Conservation (phyloP, 2,329 filamentous ascomycete genomes). For the Furcasterigmium sp. region DNA sequence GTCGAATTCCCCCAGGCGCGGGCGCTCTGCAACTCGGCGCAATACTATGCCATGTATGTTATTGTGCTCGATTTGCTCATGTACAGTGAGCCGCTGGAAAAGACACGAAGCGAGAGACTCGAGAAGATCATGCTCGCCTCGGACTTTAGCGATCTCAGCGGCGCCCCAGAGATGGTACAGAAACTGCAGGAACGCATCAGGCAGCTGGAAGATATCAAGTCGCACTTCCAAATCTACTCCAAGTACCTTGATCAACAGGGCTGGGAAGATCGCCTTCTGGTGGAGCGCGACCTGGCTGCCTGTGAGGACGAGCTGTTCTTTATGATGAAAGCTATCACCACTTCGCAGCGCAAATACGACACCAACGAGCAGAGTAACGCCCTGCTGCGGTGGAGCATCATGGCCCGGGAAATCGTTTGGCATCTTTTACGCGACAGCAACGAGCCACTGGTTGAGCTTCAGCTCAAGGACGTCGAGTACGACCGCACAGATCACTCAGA, state of each 20-base stretch:
- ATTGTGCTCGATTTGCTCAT: conserved; percentile 94
- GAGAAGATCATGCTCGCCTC: conserved; percentile 99
- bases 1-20: conserved; percentile 93
- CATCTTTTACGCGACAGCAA: conserved; percentile 85
- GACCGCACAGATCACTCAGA: conserved; percentile 96
- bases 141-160: conserved; percentile 94
- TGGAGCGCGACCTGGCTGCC: conserved; percentile 82
- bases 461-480: conserved; percentile 85
- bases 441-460: conserved; percentile 86
- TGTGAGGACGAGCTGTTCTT: conserved; percentile 99
- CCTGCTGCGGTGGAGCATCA: conserved; percentile 85
- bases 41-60: conserved; percentile 98
- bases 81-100: conserved; percentile 94
- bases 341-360: conserved; percentile 83
- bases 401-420: conserved; percentile 95
- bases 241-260: conserved; percentile 81
- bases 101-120: conserved; percentile 89
- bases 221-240: conserved; percentile 89
- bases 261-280: conserved; percentile 83
- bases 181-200: conserved; percentile 87
- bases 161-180: conserved; percentile 88
- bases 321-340: conserved; percentile 99
- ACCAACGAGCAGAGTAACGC: conserved; percentile 68
- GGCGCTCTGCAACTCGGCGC: conserved; percentile 92
- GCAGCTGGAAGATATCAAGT: conserved; percentile 93